phyloP scores from a whole-genome alignment of 2,329 filamentous ascomycete genomes.

The Cladosporium velox region DNA sequence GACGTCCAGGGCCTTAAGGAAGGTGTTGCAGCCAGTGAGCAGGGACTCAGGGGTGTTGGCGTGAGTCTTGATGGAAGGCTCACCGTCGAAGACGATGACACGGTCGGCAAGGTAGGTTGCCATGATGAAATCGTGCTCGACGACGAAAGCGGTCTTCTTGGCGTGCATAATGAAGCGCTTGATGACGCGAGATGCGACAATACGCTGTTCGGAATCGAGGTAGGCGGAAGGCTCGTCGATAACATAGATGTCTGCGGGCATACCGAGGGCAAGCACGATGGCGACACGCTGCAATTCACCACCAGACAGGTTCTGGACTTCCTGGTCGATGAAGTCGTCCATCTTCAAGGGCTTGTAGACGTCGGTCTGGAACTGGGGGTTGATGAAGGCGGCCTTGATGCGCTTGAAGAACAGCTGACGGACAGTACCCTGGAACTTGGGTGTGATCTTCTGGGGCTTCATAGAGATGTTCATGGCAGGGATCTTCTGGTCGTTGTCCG shows the following conservation, averaged over 20 bases:
- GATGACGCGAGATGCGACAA: constrained; percentile 94
- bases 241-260: constrained; percentile 96
- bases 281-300: constrained; percentile 99
- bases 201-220: constrained; percentile 98
- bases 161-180: constrained; percentile 99
- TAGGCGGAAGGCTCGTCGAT: constrained; percentile 98
- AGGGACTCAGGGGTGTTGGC: constrained; percentile 91
- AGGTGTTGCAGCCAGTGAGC: constrained; percentile 92
- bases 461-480: constrained; percentile 97
- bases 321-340: constrained; percentile 98
- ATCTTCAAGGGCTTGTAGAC: constrained; percentile 99
- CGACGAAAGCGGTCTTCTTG: constrained; percentile 98
- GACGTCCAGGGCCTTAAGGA: constrained; percentile 94
- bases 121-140: constrained; percentile 99
- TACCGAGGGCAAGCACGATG: constrained; percentile 92
- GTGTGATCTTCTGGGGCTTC: constrained; percentile 99
- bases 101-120: constrained; percentile 80
- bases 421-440: constrained; percentile 95
- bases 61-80: constrained; percentile 83
- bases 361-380: constrained; percentile 98
- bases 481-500: constrained; percentile 74
- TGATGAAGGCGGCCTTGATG: constrained; percentile 95
- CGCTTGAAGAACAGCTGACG: constrained; percentile 99
- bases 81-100: constrained; percentile 96
- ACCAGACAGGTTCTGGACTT: constrained; percentile 98